A percentile compares a stretch with the other conserved stretches of the same genome.
Conservation (phyloP, 2,329 filamentous ascomycete genomes). For the Claviceps spartinae region DNA sequence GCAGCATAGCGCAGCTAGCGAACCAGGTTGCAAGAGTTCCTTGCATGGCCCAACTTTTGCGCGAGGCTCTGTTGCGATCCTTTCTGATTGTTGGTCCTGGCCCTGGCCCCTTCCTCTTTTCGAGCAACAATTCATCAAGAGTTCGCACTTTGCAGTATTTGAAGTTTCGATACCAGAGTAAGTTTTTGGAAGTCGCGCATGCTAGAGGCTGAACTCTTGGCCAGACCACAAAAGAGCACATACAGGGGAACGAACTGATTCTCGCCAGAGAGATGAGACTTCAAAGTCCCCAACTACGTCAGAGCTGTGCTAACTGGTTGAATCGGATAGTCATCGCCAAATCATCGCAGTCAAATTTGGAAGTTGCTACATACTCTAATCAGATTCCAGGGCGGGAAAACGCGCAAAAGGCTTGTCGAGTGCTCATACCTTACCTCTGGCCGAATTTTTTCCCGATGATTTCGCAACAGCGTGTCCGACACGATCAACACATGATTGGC, state of each 20-base stretch:
- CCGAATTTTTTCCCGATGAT: too few relatives aligned
- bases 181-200: too few relatives aligned
- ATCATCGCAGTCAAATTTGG: too few relatives aligned
- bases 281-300: neutral
- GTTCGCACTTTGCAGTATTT: too few relatives aligned
- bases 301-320: neutral
- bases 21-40: neutral
- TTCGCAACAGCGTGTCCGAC: slow-evolving; percentile 21
- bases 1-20: neutral
- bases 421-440: too few relatives aligned
- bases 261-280: too few relatives aligned
- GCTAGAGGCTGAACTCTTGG: too few relatives aligned
- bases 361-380: too few relatives aligned
- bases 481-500: slow-evolving; percentile 32
- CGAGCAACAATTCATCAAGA: too few relatives aligned
- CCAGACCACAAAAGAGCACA: too few relatives aligned
- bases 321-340: neutral
- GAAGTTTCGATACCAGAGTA: too few relatives aligned
- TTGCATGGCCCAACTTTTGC: neutral
- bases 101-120: too few relatives aligned
- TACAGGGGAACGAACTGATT: neutral
- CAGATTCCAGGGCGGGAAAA: neutral
- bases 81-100: neutral
- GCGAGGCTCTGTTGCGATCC: neutral
- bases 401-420: slow-evolving; percentile 23